Percentiles rank a stretch among this genome's conserved stretches.
phyloP scores from a whole-genome alignment of 257 asterid species.

The Solanum etuberosum region DNA sequence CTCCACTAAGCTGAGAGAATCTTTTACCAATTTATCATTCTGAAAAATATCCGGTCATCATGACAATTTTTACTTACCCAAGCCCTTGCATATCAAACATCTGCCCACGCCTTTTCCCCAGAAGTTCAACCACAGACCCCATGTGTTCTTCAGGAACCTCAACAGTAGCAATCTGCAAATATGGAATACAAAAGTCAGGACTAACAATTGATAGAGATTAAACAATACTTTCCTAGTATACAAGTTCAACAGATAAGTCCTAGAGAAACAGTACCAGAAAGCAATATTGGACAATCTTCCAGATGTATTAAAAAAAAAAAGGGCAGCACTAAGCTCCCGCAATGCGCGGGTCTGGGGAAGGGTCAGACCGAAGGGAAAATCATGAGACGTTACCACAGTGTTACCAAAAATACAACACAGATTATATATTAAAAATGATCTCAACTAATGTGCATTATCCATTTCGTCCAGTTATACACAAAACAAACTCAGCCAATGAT shows the following conservation, averaged over 20 bases:
- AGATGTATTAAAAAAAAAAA: background rate
- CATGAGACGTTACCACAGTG: background rate
- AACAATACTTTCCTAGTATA: background rate
- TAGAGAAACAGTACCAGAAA: background rate
- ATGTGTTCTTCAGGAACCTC: constrained; percentile 90
- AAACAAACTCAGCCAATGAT: background rate
- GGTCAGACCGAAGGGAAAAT: background rate
- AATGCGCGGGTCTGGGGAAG: background rate
- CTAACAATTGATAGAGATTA: background rate
- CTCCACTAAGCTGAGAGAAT: background rate
- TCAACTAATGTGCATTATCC: background rate
- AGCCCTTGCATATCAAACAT: constrained; percentile 90
- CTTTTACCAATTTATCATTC: background rate
- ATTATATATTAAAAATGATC: background rate
- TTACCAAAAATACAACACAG: background rate
- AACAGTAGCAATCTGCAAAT: constrained; percentile 72
- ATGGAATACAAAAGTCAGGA: background rate
- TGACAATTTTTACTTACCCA: constrained; percentile 38
- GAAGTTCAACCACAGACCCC: constrained; percentile 95
- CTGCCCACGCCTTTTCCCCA: constrained; percentile 95
- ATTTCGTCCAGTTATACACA: background rate
- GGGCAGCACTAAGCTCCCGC: background rate
- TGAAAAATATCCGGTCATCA: background rate
- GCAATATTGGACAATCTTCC: background rate
- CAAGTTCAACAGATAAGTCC: background rate